phyloP scores from a whole-genome alignment of 2,329 filamentous ascomycete species.

The Aspergillus oerlinghausenensis region DNA sequence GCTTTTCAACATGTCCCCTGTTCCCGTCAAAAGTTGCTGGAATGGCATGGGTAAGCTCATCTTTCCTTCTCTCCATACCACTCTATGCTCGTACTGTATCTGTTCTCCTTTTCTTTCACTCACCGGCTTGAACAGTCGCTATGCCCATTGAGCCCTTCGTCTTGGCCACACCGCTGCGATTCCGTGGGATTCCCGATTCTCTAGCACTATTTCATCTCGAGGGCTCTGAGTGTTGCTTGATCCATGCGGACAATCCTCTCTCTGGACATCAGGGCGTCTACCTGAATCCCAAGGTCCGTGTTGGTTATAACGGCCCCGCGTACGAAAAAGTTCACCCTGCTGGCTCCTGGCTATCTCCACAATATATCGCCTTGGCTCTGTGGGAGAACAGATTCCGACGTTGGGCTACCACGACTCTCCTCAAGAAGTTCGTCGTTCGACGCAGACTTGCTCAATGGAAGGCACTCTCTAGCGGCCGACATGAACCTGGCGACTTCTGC shows the following conservation, averaged over 20 bases:
- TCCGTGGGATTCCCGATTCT: slow-evolving; percentile 60
- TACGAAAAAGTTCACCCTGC: slow-evolving; percentile 41
- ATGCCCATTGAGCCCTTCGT: slow-evolving; percentile 22
- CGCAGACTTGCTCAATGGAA: slow-evolving; percentile 37
- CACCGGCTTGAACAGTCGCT: slow-evolving; percentile 14
- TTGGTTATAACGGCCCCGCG: slow-evolving; percentile 30
- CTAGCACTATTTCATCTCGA: slow-evolving; percentile 56
- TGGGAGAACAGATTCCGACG: slow-evolving; percentile 57
- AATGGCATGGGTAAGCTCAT: slow-evolving; percentile 54
- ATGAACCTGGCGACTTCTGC: slow-evolving; percentile 50
- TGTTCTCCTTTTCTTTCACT: not conserved
- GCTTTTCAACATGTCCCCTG: slow-evolving; percentile 48
- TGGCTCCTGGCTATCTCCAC: slow-evolving; percentile 42
- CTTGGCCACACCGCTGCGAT: slow-evolving; percentile 45
- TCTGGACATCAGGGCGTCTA: slow-evolving; percentile 30
- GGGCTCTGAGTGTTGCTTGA: slow-evolving; percentile 72
- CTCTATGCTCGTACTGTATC: not conserved
- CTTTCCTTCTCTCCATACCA: not conserved
- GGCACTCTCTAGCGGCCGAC: slow-evolving; percentile 10
- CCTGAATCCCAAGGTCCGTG: slow-evolving; percentile 38
- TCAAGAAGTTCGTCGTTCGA: slow-evolving; percentile 25
- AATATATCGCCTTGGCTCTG: slow-evolving; percentile 49
- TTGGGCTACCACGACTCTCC: slow-evolving; percentile 35
- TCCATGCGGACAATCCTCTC: slow-evolving; percentile 37
- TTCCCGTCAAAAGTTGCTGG: slow-evolving; percentile 64